A percentile compares a stretch with the other conserved stretches of the same genome.
These are phyloP conservation scores for Eleusine indica DNA, from an alignment of 176 grass and related monocot genomes.

Conservation along the genomic window DNA sequence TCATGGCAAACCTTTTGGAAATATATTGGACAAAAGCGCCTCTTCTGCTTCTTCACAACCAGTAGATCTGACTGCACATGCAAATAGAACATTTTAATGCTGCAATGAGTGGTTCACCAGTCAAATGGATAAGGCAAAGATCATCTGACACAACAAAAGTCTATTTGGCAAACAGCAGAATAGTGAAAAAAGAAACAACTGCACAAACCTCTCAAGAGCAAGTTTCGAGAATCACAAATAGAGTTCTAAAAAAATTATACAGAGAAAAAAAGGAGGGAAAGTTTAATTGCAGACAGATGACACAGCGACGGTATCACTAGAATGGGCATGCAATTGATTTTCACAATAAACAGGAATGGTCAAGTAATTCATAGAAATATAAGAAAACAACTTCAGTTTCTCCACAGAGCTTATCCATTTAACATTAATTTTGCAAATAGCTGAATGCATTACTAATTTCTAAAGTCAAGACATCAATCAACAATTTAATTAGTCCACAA, in stretches of 20 bases:
- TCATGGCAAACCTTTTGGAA: constrained; percentile 75
- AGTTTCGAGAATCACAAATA: background rate
- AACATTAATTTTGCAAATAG: background rate
- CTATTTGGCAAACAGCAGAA: constrained; percentile 3
- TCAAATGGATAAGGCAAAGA: constrained; percentile 15
- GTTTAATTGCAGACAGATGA: constrained; percentile 22
- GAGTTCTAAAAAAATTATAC: background rate
- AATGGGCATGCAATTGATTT: constrained; percentile 1
- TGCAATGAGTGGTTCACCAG: background rate
- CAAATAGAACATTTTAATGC: constrained; percentile 34
- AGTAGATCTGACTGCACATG: constrained; percentile 84
- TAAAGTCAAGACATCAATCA: constrained; percentile 3
- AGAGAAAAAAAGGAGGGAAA: background rate
- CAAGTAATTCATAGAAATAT: constrained; percentile 30
- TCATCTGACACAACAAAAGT: constrained; percentile 28
- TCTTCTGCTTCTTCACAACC: constrained; percentile 94
- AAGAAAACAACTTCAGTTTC: background rate
- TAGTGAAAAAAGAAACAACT: background rate
- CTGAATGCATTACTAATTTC: constrained; percentile 9
- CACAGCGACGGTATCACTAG: background rate
- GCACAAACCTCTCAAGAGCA: constrained; percentile 11
- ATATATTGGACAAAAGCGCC: constrained; percentile 91
- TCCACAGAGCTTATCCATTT: background rate
- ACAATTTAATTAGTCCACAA: constrained; percentile 2
- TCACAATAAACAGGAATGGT: constrained; percentile 34